These are phyloP conservation scores for Hypoxylon sp. DNA, from an alignment of 2,329 filamentous ascomycete species.

Conservation along the genomic window DNA sequence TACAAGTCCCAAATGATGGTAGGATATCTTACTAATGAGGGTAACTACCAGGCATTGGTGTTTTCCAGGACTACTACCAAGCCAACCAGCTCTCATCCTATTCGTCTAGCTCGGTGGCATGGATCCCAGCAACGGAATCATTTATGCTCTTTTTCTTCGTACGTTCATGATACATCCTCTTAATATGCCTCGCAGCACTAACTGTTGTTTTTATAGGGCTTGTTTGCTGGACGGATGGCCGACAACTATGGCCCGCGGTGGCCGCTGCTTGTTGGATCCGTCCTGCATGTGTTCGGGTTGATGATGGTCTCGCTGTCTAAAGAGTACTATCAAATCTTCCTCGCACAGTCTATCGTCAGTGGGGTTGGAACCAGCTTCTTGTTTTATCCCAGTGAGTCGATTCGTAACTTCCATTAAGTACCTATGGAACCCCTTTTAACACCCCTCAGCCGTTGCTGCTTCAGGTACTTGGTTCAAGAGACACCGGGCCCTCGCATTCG, in stretches of 20 bases:
- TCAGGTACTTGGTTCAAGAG: slow-evolving; percentile 63
- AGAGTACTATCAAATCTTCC: slow-evolving; percentile 68
- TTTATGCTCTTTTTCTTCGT: slow-evolving; percentile 41
- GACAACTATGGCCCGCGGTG: slow-evolving; percentile 31
- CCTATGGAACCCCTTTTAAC: slow-evolving; percentile 50
- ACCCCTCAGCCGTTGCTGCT: slow-evolving; percentile 58
- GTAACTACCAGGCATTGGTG: slow-evolving; percentile 40
- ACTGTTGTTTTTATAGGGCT: slow-evolving; percentile 18
- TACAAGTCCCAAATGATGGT: background rate
- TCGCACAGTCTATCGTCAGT: slow-evolving; percentile 56
- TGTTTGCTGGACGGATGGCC: slow-evolving; percentile 27
- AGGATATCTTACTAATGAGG: slow-evolving; percentile 11
- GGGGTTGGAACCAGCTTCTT: slow-evolving; percentile 29
- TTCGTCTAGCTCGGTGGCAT: slow-evolving; percentile 34
- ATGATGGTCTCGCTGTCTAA: slow-evolving; percentile 68
- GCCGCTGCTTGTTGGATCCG: slow-evolving; percentile 58
- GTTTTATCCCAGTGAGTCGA: slow-evolving; percentile 30
- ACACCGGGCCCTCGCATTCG: slow-evolving; percentile 60
- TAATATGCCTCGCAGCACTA: slow-evolving; percentile 12
- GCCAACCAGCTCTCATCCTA: slow-evolving; percentile 35
- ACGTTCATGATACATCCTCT: slow-evolving; percentile 11
- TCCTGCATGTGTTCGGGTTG: slow-evolving; percentile 67
- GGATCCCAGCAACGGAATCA: slow-evolving; percentile 39
- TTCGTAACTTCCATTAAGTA: slow-evolving; percentile 46
- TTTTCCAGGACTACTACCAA: slow-evolving; percentile 43